A percentile compares a stretch with the other conserved stretches of the same genome.
Evolutionary conservation across 352 stramenopile genomes (phyloP).

Genomic region (Globisporangium iwayamae): DNA sequence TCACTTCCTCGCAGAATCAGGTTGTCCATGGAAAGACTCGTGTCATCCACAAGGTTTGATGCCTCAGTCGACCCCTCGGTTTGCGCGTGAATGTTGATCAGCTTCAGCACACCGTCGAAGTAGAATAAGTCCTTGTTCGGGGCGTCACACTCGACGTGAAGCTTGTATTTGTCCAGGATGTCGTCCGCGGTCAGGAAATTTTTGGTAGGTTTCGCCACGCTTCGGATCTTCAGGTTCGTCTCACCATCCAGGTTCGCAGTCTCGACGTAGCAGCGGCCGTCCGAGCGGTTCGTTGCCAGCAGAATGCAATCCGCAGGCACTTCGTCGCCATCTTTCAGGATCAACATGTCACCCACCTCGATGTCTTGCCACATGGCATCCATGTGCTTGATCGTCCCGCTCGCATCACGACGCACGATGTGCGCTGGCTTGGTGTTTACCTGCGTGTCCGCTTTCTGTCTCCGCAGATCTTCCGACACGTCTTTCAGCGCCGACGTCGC

Average conservation of each 20-base stretch:
- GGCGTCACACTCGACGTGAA: conserved; percentile 75
- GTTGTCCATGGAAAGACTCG: conserved; percentile 85
- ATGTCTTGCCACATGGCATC: conserved; percentile 84
- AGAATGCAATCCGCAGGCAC: conserved; percentile 82
- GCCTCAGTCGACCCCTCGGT: conserved; percentile 11
- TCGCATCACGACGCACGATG: conserved; percentile 62
- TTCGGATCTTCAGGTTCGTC: conserved; percentile 88
- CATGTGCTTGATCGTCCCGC: conserved; percentile 56
- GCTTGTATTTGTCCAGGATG: conserved; percentile 60
- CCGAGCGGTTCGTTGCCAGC: conserved; percentile 63
- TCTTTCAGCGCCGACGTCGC: conserved; percentile 87
- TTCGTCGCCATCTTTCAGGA: conserved; percentile 80
- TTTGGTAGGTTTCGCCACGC: conserved; percentile 71
- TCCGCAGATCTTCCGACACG: conserved; percentile 74
- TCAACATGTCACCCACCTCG: conserved; percentile 75
- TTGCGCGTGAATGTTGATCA: conserved; percentile 25
- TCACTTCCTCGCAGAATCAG: conserved; percentile 83
- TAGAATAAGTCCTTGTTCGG: conserved; percentile 88
- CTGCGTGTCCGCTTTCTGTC: conserved; percentile 70
- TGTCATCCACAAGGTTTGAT: conserved; percentile 19
- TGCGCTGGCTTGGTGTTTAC: conserved; percentile 79
- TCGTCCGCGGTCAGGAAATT: conserved; percentile 68
- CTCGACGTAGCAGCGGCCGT: conserved; percentile 83
- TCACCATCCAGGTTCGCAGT: conserved; percentile 86
- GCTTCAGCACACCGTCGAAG: conserved; percentile 70